These are phyloP conservation scores for Didymella glomerata DNA, from an alignment of 2,329 filamentous ascomycete species.

Conservation along the genomic window DNA sequence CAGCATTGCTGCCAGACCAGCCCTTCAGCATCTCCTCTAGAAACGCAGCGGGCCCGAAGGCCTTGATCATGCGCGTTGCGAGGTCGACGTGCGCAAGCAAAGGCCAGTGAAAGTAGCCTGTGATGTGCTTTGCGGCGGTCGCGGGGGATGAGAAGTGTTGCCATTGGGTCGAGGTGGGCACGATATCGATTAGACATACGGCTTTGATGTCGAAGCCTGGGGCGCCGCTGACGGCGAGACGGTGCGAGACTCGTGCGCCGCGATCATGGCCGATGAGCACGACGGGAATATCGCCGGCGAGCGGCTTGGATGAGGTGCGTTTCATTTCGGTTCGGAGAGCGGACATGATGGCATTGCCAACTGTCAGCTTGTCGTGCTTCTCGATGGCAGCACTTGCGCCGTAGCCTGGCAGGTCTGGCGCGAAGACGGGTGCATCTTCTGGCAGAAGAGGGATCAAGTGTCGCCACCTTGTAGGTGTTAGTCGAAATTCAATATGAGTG, in stretches of 20 bases:
- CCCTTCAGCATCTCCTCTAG: conserved; percentile 46
- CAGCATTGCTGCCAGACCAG: conserved; percentile 43
- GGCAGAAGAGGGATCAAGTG: conserved; percentile 45
- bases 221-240: conserved; percentile 60
- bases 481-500: too few relatives aligned
- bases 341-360: conserved; percentile 37
- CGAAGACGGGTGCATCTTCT: conserved; percentile 38
- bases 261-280: conserved; percentile 65
- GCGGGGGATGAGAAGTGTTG: conserved; percentile 51
- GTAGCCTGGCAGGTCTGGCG: conserved; percentile 46
- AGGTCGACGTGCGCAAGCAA: conserved; percentile 63
- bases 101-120: conserved; percentile 67
- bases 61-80: conserved; percentile 61
- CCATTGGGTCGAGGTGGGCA: conserved; percentile 65
- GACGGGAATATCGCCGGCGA: conserved; percentile 27
- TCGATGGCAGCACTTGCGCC: conserved; percentile 38
- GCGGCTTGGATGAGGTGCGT: conserved; percentile 23
- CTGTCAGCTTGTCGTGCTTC: conserved; percentile 41
- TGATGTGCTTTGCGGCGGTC: conserved; percentile 53
- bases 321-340: conserved; percentile 38
- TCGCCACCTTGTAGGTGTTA: conserved; percentile 36
- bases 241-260: conserved; percentile 64
- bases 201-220: conserved; percentile 51
- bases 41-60: conserved; percentile 55
- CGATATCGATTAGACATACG: conserved; percentile 44